Percentiles rank a stretch among this genome's conserved stretches.
Conservation (phyloP, 148 eudicot species). For the Persicaria maculosa region DNA sequence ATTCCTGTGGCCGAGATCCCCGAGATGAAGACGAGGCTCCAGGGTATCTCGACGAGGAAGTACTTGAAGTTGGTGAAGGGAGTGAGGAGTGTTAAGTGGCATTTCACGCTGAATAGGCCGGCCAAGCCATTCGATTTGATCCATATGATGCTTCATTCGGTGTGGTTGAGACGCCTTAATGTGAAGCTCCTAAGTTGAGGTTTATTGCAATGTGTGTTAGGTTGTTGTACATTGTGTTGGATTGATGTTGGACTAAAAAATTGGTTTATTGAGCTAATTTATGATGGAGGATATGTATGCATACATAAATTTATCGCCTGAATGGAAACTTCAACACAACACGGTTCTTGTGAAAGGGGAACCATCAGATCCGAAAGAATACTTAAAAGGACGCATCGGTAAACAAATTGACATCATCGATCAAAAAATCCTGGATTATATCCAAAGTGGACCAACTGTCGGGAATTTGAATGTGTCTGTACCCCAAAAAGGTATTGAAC, state of each 20-base stretch:
- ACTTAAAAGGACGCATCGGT: neutral
- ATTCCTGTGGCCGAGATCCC: conserved; percentile 11
- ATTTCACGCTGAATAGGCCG: conserved; percentile 15
- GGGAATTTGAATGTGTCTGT: no score
- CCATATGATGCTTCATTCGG: conserved; percentile 18
- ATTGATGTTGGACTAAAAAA: no score
- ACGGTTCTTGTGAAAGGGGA: neutral
- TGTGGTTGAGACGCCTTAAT: conserved; percentile 17
- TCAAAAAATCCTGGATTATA: neutral
- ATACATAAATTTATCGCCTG: neutral
- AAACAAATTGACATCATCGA: neutral
- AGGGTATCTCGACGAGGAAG: neutral
- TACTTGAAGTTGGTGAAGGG: conserved; percentile 5
- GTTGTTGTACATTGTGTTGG: no score
- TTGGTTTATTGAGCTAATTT: no score
- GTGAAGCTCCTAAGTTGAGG: neutral
- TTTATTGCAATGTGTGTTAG: no score
- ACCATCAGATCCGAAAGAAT: neutral
- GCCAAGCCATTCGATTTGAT: conserved; percentile 16
- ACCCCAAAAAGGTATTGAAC: no score
- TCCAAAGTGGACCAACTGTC: no score
- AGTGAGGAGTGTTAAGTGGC: conserved; percentile 8
- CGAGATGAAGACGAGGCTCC: conserved; percentile 7
- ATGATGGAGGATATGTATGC: no score
- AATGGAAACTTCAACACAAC: neutral